These are phyloP conservation scores for Pachysandra terminalis DNA, from an alignment of 164 flowering plant species.

Conservation along the genomic window DNA sequence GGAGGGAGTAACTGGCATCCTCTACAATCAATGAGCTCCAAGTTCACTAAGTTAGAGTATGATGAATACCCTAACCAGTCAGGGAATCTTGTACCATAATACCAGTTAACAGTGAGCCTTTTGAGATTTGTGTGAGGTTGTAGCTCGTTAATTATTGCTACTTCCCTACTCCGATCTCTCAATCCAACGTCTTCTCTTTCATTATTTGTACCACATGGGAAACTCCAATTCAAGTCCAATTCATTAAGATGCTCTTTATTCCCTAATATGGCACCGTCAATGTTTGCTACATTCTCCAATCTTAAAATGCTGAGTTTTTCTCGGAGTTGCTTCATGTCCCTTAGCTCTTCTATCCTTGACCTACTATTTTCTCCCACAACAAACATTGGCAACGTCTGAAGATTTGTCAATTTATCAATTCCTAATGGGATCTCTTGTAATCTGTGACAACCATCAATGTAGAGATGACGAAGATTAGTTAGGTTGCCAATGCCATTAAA, in stretches of 20 bases:
- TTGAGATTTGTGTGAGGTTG: slow-evolving; percentile 22
- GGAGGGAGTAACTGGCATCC: slow-evolving; percentile 21
- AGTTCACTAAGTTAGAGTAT: slow-evolving; percentile 8
- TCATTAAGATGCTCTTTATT: slow-evolving; percentile 14
- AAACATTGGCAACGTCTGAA: slow-evolving; percentile 15
- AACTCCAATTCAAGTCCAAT: slow-evolving; percentile 21
- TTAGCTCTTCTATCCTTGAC: slow-evolving; percentile 19
- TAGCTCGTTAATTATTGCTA: slow-evolving; percentile 23
- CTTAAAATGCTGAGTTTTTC: slow-evolving; percentile 15
- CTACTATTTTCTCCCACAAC: slow-evolving; percentile 13
- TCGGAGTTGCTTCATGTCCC: slow-evolving; percentile 10
- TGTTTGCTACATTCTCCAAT: slow-evolving; percentile 14
- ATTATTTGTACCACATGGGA: background rate
- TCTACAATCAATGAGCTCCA: slow-evolving; percentile 8
- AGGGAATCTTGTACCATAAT: slow-evolving; percentile 25
- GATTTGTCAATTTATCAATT: slow-evolving; percentile 17
- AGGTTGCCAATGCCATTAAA: slow-evolving; percentile 16
- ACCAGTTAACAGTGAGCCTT: slow-evolving; percentile 8
- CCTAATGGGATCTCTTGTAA: slow-evolving; percentile 12
- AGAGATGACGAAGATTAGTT: slow-evolving; percentile 22
- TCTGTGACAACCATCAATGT: background rate
- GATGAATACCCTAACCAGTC: slow-evolving; percentile 24
- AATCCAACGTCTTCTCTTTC: background rate
- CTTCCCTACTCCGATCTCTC: slow-evolving; percentile 1
- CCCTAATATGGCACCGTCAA: slow-evolving; percentile 14